phyloP scores from a whole-genome alignment of 306 rosid species.

The Hippophae rhamnoides region DNA sequence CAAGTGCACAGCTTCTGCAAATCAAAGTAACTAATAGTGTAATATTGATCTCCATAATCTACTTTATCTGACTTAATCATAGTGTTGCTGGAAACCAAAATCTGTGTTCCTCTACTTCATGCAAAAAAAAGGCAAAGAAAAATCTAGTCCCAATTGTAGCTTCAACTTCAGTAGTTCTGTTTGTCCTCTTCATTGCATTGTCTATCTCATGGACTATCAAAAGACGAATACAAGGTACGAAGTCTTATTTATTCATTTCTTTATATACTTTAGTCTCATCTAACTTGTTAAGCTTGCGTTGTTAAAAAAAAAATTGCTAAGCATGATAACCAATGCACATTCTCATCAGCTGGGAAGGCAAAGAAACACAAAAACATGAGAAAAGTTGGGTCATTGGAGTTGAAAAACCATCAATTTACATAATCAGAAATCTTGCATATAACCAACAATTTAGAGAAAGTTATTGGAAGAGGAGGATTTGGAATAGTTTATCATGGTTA shows the following conservation, averaged over 20 bases:
- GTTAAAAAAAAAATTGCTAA: no score
- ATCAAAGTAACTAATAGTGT: no score
- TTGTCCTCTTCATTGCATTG: conserved; percentile 12
- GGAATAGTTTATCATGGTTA: conserved; percentile 19
- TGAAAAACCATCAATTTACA: conserved; percentile 9
- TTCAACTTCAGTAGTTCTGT: not conserved
- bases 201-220: conserved; percentile 2
- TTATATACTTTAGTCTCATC: no score
- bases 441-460: conserved; percentile 20
- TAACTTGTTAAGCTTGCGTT: no score
- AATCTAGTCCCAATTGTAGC: conserved; percentile 9
- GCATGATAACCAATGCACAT: not conserved
- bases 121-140: conserved; percentile 16
- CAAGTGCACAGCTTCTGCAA: no score
- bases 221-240: conserved; percentile 6
- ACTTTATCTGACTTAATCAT: no score
- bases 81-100: conserved; percentile 11
- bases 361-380: not conserved
- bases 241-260: not conserved
- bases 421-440: conserved; percentile 15
- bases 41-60: no score
- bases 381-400: conserved; percentile 13
- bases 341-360: not conserved
- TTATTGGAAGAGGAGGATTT: conserved; percentile 23
- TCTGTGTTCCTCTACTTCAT: conserved; percentile 12